Evolutionary conservation across 176 grass and related monocot genomes (phyloP), one percentile per base, ranked within the genome.

Genomic region (Cymbopogon citratus): DNA sequence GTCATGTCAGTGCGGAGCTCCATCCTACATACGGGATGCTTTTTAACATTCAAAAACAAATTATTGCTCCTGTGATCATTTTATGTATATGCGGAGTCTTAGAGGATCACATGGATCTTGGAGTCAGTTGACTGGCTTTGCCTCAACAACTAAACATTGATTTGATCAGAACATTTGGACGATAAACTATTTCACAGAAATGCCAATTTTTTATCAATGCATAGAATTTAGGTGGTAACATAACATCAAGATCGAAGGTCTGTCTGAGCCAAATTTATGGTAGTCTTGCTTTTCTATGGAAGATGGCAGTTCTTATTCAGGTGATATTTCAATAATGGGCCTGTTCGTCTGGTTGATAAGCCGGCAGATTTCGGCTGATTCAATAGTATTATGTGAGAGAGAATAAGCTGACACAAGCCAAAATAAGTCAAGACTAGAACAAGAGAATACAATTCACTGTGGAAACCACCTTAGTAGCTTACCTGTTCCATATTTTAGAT

Each of bases 41-140:
- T 65, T 46, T 46, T 52, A 45, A 78, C 9, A 21, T 28, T 46
- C 16, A 31, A 33, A 43, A 65, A 63, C 16, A 78, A 78, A 65
- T 78, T 18, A 64, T 45, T 78, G 11, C 56, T 84, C 7, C 3
- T 59, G 18, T 69, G 34, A 34, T 35, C 25, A 15, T 10, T 59
- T 69, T 44, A 33, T 61, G 4, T 70, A 85, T 61, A 78, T 78
- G 12, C 9, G 29, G 41, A 77, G 63, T 12, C 26, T 45, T 84
- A 35, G 74, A 43, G 19, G 24, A 77, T 77, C 8, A 3, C 40
- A 28, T 3, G 3, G 5, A 48, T 74, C 29, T 69, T 35, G 4
- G 4, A 35, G 26, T 46, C 11, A 15, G 0, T 77, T 70, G 76
- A 48, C 11, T 49, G 10, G 9, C 36, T 45, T 38, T 81, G 33